phyloP scores from a whole-genome alignment of 169 alveolate genomes.

The Cryptosporidium canis region DNA sequence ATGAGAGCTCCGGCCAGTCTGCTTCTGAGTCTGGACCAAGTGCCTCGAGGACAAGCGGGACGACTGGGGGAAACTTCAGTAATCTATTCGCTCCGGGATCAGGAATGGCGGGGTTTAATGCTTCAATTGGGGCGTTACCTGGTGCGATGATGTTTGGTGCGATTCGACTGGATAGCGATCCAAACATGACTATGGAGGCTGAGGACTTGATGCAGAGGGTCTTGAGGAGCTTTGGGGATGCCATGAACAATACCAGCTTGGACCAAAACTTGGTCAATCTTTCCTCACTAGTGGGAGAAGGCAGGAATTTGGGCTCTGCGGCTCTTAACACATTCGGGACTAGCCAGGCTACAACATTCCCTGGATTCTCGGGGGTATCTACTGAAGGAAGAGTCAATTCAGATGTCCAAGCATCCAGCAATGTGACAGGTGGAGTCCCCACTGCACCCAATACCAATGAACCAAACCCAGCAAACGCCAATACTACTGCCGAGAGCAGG shows the following conservation, averaged over 20 bases:
- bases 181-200: slow-evolving; percentile 19
- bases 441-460: background rate
- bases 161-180: slow-evolving; percentile 37
- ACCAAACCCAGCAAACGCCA: background rate
- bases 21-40: background rate
- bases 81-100: background rate
- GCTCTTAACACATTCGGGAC: background rate
- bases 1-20: background rate
- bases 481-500: background rate
- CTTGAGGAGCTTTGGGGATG: slow-evolving; percentile 61
- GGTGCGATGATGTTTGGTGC: slow-evolving; percentile 74
- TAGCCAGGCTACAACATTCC: slow-evolving; percentile 3
- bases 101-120: background rate
- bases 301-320: background rate
- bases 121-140: slow-evolving; percentile 48
- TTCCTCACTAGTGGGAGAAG: background rate
- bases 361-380: slow-evolving; percentile 10
- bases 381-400: background rate
- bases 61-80: background rate
- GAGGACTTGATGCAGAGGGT: slow-evolving; percentile 70
- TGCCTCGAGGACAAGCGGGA: background rate
- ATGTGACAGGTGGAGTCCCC: background rate
- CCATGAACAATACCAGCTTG: background rate
- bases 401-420: background rate
- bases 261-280: background rate